Percentiles rank a stretch among this genome's conserved stretches.
These are phyloP conservation scores for Cyberlindnera mycetangii DNA, from an alignment of 805 yeast genomes.

Conservation along the genomic window DNA sequence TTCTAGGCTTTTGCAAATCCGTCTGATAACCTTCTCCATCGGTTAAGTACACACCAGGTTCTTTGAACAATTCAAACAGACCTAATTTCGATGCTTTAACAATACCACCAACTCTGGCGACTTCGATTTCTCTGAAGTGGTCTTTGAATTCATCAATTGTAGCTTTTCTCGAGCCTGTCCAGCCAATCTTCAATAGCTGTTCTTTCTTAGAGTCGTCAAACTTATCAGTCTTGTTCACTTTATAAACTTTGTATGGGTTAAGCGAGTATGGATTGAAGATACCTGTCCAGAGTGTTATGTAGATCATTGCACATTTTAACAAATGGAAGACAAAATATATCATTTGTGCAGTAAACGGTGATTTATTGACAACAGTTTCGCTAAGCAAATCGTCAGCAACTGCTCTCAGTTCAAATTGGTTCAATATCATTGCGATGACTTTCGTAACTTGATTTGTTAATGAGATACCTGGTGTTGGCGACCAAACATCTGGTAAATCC, in stretches of 20 bases:
- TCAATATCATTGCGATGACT: conserved; percentile 28
- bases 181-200: conserved; percentile 66
- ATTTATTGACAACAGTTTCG: conserved; percentile 43
- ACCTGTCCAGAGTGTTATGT: conserved; percentile 62
- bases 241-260: conserved; percentile 35
- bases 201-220: conserved; percentile 33
- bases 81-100: conserved; percentile 77
- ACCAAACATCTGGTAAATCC: conserved; percentile 83
- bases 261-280: conserved; percentile 70
- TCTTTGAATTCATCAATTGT: conserved; percentile 68
- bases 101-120: conserved; percentile 69
- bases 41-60: conserved; percentile 60
- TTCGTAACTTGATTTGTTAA: conserved; percentile 58
- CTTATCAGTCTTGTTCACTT: conserved; percentile 34
- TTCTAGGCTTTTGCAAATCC: conserved; percentile 38
- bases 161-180: conserved; percentile 91
- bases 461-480: conserved; percentile 92
- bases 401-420: conserved; percentile 35
- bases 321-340: conserved; percentile 72
- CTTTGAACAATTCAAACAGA: conserved; percentile 52
- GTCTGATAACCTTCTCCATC: conserved; percentile 80
- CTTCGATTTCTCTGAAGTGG: conserved; percentile 58
- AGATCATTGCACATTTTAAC: conserved; percentile 55
- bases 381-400: conserved; percentile 43
- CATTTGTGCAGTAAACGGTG: conserved; percentile 50